Evolutionary conservation across 2,329 filamentous ascomycete species (phyloP).

Genomic region (Fusarium sp.): DNA sequence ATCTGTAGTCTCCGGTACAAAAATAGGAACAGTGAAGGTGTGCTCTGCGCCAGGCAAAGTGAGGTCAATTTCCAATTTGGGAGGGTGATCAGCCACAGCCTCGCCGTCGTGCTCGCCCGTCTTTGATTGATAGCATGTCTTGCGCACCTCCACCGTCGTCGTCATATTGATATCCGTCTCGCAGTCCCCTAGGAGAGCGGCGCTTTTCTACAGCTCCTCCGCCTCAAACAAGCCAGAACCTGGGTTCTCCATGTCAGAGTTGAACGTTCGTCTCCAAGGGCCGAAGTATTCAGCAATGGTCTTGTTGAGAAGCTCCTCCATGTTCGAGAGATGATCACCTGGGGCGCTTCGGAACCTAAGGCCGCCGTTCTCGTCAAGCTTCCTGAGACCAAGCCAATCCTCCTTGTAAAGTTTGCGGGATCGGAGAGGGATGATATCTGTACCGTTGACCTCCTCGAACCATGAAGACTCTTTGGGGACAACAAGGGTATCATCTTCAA

Average conservation of each 20-base stretch:
- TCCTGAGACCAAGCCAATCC: conserved; percentile 91
- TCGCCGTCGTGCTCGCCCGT: too few relatives aligned
- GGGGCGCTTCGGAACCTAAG: conserved; percentile 79
- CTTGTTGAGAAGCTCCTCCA: conserved; percentile 73
- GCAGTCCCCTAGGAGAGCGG: not conserved
- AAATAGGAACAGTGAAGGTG: not conserved
- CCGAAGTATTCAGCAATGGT: conserved; percentile 78
- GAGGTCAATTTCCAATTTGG: not conserved
- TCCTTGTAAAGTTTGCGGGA: conserved; percentile 83
- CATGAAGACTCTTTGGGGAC: conserved; percentile 91
- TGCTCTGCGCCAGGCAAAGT: not conserved
- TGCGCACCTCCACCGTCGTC: not conserved
- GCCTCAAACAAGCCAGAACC: conserved; percentile 32
- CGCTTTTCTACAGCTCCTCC: conserved; percentile 55
- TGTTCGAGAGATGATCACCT: conserved; percentile 87
- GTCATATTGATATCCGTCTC: not conserved
- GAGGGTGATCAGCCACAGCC: not conserved
- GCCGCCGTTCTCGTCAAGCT: conserved; percentile 82
- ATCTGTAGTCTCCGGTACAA: not conserved
- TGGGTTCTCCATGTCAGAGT: conserved; percentile 38
- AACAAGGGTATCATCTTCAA: conserved; percentile 86
- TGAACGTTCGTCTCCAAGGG: conserved; percentile 58
- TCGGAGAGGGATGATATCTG: conserved; percentile 74
- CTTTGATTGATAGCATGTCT: not conserved
- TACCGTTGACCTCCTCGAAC: conserved; percentile 88